A percentile compares a stretch with the other conserved stretches of the same genome.
Conservation (phyloP, 2,329 filamentous ascomycete genomes). For the Neoascochyta sp. region DNA sequence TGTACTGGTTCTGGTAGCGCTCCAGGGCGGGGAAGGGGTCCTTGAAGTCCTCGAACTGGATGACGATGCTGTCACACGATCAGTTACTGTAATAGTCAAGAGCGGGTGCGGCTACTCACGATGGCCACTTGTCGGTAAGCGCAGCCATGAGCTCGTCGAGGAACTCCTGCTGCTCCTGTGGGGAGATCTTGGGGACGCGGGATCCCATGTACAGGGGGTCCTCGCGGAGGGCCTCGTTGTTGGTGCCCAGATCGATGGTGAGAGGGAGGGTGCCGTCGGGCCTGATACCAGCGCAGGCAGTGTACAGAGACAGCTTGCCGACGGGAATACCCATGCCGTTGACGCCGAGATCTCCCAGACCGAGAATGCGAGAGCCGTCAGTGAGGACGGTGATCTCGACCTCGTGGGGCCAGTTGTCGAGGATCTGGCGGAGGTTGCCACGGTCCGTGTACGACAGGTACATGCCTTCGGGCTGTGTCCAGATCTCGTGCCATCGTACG, state of each 20-base stretch:
- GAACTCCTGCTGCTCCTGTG: slow-evolving; percentile 80
- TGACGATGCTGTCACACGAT: slow-evolving; percentile 56
- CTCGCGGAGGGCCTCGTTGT: slow-evolving; percentile 62
- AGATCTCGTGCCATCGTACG: slow-evolving; percentile 91
- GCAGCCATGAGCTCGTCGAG: slow-evolving; percentile 97
- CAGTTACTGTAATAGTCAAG: slow-evolving; percentile 19
- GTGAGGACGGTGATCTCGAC: slow-evolving; percentile 97
- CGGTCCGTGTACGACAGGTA: slow-evolving; percentile 96
- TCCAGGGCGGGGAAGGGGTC: slow-evolving; percentile 93
- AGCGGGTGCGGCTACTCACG: slow-evolving; percentile 45
- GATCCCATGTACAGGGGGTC: slow-evolving; percentile 90
- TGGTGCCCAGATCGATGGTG: slow-evolving; percentile 61
- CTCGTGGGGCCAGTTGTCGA: slow-evolving; percentile 89
- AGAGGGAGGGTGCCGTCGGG: slow-evolving; percentile 65
- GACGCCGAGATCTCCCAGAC: slow-evolving; percentile 90
- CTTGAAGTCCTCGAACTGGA: slow-evolving; percentile 98
- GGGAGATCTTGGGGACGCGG: slow-evolving; percentile 72
- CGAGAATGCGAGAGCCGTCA: slow-evolving; percentile 88
- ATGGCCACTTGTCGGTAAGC: slow-evolving; percentile 70
- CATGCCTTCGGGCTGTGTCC: slow-evolving; percentile 88
- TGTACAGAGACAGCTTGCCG: slow-evolving; percentile 93
- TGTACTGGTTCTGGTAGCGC: slow-evolving; percentile 82
- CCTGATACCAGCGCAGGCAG: slow-evolving; percentile 89
- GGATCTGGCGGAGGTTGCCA: slow-evolving; percentile 81
- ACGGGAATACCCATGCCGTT: slow-evolving; percentile 98